Evolutionary conservation across 495 filamentous ascomycete species (phyloP), one percentile per base, ranked within the genome.

Genomic region (Neurospora sp.): DNA sequence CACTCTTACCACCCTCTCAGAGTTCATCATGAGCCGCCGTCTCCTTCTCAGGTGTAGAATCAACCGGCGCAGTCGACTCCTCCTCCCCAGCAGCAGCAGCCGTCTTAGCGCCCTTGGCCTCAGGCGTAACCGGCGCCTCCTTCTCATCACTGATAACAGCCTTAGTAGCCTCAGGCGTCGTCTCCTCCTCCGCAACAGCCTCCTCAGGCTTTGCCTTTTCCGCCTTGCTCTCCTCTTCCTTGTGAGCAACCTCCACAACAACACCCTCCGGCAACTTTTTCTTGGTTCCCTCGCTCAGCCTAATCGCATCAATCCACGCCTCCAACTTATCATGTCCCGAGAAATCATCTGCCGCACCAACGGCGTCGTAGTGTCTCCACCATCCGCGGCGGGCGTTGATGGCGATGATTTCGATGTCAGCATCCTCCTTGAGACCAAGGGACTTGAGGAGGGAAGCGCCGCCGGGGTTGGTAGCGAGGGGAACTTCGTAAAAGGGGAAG

Each of bases 281-380:
- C 86, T 94, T 97, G 27, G 86, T 80, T 7, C 92, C 91, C 76
- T 97, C 96, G 66, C 94, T 93, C 79, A 99, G 84, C 35, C 92
- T 88, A 75, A 98, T 93, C 4, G 87, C 88, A 80, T 99, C 96
- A 74, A 98, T 86, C 94, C 94, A 98, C 71, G 85, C 83, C 81
- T 97, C 93, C 42, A 98, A 82, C 11, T 86, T 85, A 40, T 85
- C 85, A 39, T 86, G 78, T 12, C 84, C 85, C 12, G 54, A 66
- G 74, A 89, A 92, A 31, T 90, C 87, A 18, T 78, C 82, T 5
- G 84, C 82, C 10, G 12, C 14, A 66, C 23, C 14, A 66, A 66
- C 54, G 27, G 54, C 27, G 42, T 86, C 82, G 76, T 91, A 96
- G 44, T 86, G 89, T 74, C 92, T 89, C 87, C 90, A 96, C 96